A percentile compares a stretch with the other conserved stretches of the same genome.
These are phyloP conservation scores for Sporisorium sorghi DNA, from an alignment of 1,284 basidiomycete species.

Conservation along the genomic window DNA sequence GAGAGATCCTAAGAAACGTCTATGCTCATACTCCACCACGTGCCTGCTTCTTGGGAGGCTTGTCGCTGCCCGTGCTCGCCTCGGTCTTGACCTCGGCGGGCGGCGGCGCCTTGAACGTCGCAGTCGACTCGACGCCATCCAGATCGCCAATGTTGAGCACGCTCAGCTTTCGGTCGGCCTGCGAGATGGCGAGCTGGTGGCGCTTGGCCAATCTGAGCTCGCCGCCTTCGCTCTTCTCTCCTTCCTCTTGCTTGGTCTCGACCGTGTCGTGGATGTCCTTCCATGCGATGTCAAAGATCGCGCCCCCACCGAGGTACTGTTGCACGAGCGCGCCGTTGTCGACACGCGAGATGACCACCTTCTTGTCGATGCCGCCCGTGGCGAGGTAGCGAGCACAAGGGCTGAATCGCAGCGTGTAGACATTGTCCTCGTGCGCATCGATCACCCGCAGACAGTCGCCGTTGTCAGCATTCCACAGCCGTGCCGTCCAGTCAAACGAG, in stretches of 20 bases:
- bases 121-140: slow-evolving; percentile 30
- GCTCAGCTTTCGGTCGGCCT: slow-evolving; percentile 60
- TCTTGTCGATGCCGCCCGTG: slow-evolving; percentile 66
- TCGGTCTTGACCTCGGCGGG: slow-evolving; percentile 27
- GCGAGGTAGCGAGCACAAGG: slow-evolving; percentile 65
- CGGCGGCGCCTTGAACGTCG: slow-evolving; percentile 27
- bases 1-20: neutral
- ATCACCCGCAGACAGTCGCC: slow-evolving; percentile 65
- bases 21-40: slow-evolving; percentile 38
- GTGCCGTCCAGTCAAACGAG: slow-evolving; percentile 65
- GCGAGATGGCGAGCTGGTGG: slow-evolving; percentile 62
- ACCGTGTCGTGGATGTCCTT: slow-evolving; percentile 37
- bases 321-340: slow-evolving; percentile 54
- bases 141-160: slow-evolving; percentile 57
- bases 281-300: slow-evolving; percentile 56
- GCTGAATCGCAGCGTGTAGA: slow-evolving; percentile 64
- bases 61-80: slow-evolving; percentile 23
- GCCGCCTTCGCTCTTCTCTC: slow-evolving; percentile 21
- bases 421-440: slow-evolving; percentile 62
- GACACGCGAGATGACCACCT: slow-evolving; percentile 58
- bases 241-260: slow-evolving; percentile 46
- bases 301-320: slow-evolving; percentile 51
- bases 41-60: slow-evolving; percentile 42
- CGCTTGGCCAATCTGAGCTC: slow-evolving; percentile 23
- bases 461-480: slow-evolving; percentile 67